phyloP scores from a whole-genome alignment of 2,329 filamentous ascomycete species.

The Apiospora kogelbergensis region DNA sequence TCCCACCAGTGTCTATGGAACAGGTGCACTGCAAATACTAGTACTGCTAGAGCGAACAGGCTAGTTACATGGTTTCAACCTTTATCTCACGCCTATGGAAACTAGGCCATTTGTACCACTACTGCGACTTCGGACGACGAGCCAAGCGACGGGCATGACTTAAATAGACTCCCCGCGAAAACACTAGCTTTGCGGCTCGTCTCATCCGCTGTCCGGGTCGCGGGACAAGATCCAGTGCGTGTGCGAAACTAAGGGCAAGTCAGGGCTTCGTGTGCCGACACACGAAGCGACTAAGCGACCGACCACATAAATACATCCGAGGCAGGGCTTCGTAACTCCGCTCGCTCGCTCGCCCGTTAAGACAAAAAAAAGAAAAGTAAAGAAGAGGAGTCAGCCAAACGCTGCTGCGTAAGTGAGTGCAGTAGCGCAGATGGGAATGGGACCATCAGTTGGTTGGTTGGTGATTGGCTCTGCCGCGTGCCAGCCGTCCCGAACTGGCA shows the following conservation, averaged over 20 bases:
- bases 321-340: neutral
- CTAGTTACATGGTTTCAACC: neutral
- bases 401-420: neutral
- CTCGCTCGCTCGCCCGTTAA: neutral
- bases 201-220: neutral
- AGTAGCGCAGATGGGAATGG: neutral
- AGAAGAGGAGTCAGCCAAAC: neutral
- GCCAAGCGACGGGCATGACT: neutral
- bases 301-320: neutral
- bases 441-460: neutral
- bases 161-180: neutral
- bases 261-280: neutral
- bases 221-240: neutral
- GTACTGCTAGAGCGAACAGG: neutral
- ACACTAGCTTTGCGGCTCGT: neutral
- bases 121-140: neutral
- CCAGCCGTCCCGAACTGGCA: constrained; percentile 3
- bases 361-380: neutral
- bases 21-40: neutral
- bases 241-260: neutral
- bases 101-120: neutral
- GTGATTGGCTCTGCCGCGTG: neutral
- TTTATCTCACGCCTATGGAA: neutral
- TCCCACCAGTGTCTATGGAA: too few relatives aligned
- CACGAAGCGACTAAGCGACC: neutral